A percentile compares a stretch with the other conserved stretches of the same genome.
Evolutionary conservation across 257 asterid genomes (phyloP).

Genomic region (Thymus mandschuricus): DNA sequence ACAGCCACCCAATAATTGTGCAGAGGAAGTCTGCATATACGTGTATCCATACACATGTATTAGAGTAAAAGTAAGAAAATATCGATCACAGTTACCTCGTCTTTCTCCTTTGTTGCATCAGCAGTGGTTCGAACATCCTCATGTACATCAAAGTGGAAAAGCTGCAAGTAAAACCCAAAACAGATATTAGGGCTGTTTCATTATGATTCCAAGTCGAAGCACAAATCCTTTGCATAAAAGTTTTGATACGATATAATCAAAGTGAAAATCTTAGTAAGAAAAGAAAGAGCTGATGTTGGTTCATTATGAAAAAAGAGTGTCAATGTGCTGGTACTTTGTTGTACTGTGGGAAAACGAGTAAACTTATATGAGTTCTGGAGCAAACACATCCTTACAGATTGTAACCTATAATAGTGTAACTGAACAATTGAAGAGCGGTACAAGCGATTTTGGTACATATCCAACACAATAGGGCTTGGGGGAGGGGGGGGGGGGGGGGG

Average conservation of each 20-base stretch:
- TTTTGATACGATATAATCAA: neutral
- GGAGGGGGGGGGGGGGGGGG: neutral
- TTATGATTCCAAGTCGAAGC: neutral
- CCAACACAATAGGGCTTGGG: neutral
- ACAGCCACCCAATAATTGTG: constrained; percentile 2
- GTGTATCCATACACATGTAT: constrained; percentile 1
- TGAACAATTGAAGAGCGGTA: constrained; percentile 11
- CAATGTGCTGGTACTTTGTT: neutral
- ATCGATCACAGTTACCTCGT: constrained; percentile 62
- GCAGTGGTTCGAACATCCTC: constrained; percentile 98
- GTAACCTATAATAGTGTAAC: neutral
- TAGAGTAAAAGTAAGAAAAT: neutral
- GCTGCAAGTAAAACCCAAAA: constrained; percentile 49
- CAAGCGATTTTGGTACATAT: neutral
- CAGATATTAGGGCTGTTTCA: neutral
- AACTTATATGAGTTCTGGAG: neutral
- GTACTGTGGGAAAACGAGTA: neutral
- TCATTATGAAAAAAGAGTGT: too few relatives aligned
- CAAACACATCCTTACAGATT: neutral
- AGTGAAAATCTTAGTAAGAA: neutral
- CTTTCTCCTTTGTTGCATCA: constrained; percentile 95
- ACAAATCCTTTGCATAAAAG: neutral
- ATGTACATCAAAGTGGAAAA: constrained; percentile 98
- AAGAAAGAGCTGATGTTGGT: neutral
- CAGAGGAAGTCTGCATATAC: neutral